Conservation (phyloP, 805 yeast species). For the Teunomyces kruisii region DNA sequence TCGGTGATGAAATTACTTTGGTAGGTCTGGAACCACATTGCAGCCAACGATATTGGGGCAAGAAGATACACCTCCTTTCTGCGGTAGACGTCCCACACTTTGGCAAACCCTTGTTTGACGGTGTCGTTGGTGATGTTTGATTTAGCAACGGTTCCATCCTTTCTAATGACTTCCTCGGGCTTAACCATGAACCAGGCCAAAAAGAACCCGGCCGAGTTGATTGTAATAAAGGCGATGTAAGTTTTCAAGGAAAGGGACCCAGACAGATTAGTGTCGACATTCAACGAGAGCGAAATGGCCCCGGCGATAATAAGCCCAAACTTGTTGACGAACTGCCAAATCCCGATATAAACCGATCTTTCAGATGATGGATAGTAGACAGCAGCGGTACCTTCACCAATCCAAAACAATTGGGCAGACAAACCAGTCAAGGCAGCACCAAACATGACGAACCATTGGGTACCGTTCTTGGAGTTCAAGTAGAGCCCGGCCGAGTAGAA, state of each 20-base stretch:
- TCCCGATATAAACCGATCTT: constrained; percentile 1
- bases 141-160: constrained; percentile 1
- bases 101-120: background rate
- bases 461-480: constrained; percentile 1
- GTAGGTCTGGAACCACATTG: constrained; percentile 4
- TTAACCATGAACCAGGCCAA: constrained; percentile 4
- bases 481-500: constrained; percentile 1
- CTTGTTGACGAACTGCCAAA: constrained; percentile 2
- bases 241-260: constrained; percentile 1
- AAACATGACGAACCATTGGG: constrained; percentile 3
- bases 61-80: constrained; percentile 3
- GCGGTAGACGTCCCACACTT: constrained; percentile 1
- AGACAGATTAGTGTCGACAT: background rate
- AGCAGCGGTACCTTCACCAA: constrained; percentile 2
- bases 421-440: constrained; percentile 2
- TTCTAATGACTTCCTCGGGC: constrained; percentile 2
- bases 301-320: constrained; percentile 3
- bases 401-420: constrained; percentile 1
- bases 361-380: background rate
- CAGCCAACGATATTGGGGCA: constrained; percentile 2
- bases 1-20: constrained; percentile 1
- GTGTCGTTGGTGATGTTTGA: constrained; percentile 1
- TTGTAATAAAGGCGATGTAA: background rate
- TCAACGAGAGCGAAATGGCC: constrained; percentile 1
- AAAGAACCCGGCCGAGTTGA: background rate